phyloP scores from a whole-genome alignment of 352 stramenopile genomes.

The Globisporangium nodosum region DNA sequence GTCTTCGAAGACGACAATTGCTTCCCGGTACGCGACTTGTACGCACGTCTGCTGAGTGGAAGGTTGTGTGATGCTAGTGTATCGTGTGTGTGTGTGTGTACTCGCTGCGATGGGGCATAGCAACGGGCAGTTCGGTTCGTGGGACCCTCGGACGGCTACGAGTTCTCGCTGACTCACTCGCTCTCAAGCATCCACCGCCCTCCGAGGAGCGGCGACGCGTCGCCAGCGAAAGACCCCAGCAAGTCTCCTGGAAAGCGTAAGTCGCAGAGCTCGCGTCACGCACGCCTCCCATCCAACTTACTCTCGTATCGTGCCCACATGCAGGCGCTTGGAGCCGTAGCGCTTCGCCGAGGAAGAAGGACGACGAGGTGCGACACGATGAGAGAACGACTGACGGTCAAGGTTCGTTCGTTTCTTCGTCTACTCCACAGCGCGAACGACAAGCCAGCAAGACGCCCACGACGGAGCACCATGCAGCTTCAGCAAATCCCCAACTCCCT shows the following conservation, averaged over 20 bases:
- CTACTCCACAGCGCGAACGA: not conserved
- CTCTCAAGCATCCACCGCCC: conserved; percentile 12
- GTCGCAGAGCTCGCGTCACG: not conserved
- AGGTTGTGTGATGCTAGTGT: not conserved
- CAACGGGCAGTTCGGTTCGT: conserved; percentile 42
- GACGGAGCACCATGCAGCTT: not conserved
- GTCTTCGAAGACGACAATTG: conserved; percentile 27
- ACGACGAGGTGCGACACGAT: conserved; percentile 1
- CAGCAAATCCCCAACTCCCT: conserved; percentile 10
- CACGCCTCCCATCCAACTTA: not conserved
- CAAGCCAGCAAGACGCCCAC: not conserved
- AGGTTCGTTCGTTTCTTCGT: not conserved
- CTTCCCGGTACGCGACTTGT: conserved; percentile 29
- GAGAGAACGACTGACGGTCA: not conserved
- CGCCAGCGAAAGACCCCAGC: conserved; percentile 2
- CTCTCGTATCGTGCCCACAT: not conserved
- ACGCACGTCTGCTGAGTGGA: not conserved
- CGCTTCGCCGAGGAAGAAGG: conserved; percentile 5
- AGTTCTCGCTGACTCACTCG: conserved; percentile 40
- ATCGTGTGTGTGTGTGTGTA: not conserved
- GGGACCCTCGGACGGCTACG: conserved; percentile 17
- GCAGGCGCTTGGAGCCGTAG: conserved; percentile 6
- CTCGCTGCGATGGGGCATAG: conserved; percentile 10
- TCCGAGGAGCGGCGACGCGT: not conserved
- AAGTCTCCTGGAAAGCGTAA: conserved; percentile 4